A percentile compares a stretch with the other conserved stretches of the same genome.
Conservation (phyloP, 2,329 filamentous ascomycete species). For the Sporothrix brasiliensis region DNA sequence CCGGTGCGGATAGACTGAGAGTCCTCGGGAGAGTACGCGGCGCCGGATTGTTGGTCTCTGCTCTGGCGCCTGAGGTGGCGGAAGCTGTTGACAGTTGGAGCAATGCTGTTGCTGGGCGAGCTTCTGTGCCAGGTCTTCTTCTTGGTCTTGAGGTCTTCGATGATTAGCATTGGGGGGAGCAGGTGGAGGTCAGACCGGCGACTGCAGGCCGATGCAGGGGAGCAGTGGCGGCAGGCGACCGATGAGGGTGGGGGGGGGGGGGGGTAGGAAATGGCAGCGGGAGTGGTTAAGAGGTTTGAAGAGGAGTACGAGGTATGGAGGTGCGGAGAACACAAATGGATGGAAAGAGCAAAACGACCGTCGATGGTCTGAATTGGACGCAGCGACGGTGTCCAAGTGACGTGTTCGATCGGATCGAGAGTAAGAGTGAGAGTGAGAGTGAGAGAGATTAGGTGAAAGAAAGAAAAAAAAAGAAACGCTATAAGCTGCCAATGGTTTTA, state of each 20-base stretch:
- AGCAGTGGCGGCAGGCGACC: not conserved
- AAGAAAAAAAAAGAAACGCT: not conserved
- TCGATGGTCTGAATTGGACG: not conserved
- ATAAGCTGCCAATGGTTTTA: not conserved
- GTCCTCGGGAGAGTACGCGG: slow-evolving; percentile 26
- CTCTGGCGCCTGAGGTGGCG: slow-evolving; percentile 3
- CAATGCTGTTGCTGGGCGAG: slow-evolving; percentile 22
- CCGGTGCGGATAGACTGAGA: not conserved
- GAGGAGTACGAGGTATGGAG: not conserved
- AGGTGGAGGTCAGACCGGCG: slow-evolving; percentile 20
- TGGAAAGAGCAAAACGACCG: not conserved
- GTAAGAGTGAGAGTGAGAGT: not conserved
- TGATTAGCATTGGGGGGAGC: slow-evolving; percentile 53
- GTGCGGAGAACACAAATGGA: not conserved
- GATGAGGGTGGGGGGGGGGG: too few relatives aligned
- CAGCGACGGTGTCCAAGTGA: not conserved
- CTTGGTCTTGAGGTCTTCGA: slow-evolving; percentile 52
- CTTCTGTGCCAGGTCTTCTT: slow-evolving; percentile 47
- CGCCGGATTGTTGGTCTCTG: slow-evolving; percentile 14
- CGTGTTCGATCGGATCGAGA: not conserved
- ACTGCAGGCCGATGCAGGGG: not conserved
- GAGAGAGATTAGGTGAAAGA: not conserved
- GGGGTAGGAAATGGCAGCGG: not conserved
- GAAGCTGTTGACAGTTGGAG: slow-evolving; percentile 29
- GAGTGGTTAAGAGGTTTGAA: not conserved